Percentiles rank a stretch among this genome's conserved stretches.
These are phyloP conservation scores for Phytophthora pisi DNA, from an alignment of 352 stramenopile genomes.

Conservation along the genomic window DNA sequence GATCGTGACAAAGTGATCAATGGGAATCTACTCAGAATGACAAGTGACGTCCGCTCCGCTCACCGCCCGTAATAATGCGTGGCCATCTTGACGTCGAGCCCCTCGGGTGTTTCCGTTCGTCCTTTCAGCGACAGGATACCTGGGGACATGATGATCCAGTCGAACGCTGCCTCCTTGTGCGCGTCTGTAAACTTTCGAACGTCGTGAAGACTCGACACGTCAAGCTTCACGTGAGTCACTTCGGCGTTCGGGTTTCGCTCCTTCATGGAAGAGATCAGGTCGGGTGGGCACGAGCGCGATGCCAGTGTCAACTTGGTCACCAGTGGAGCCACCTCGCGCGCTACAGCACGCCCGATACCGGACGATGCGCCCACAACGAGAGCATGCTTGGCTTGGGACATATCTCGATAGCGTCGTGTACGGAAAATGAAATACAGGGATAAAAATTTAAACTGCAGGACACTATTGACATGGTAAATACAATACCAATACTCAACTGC, in stretches of 20 bases:
- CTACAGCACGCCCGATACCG: constrained; percentile 24
- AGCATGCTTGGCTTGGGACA: constrained; percentile 21
- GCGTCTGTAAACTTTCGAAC: constrained; percentile 21
- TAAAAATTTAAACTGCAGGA: not conserved
- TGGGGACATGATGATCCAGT: constrained; percentile 25
- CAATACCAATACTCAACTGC: no score
- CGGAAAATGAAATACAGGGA: not conserved
- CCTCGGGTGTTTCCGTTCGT: constrained; percentile 16
- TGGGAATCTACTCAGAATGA: not conserved
- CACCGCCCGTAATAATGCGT: constrained; percentile 28
- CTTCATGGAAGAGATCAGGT: constrained; percentile 25
- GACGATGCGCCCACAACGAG: constrained; percentile 25
- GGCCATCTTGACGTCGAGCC: constrained; percentile 26
- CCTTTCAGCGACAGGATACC: constrained; percentile 18
- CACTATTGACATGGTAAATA: no score
- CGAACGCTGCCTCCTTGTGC: constrained; percentile 12
- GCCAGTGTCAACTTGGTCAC: constrained; percentile 20
- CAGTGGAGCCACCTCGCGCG: constrained; percentile 15
- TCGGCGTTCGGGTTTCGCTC: constrained; percentile 19
- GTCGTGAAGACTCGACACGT: constrained; percentile 21
- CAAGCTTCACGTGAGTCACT: constrained; percentile 17
- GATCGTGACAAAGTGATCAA: not conserved
- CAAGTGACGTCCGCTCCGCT: not conserved
- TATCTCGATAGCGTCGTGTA: constrained; percentile 1
- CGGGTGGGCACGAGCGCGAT: constrained; percentile 20